phyloP scores from a whole-genome alignment of 805 yeast genomes.

The Groenewaldozyma salmanticensis region DNA sequence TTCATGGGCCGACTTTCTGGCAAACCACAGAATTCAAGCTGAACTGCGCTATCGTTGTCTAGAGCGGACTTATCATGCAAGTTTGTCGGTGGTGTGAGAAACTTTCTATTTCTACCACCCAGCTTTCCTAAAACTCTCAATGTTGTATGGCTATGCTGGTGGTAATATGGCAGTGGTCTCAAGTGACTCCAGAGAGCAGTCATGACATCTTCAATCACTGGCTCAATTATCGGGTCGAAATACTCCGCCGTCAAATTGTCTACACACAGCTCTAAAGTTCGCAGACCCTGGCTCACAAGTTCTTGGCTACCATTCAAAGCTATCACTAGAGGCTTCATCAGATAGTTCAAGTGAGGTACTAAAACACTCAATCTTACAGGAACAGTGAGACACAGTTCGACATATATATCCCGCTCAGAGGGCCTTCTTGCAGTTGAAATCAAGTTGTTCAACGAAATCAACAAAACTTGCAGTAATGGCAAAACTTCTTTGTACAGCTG shows the following conservation, averaged over 20 bases:
- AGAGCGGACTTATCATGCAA: constrained; percentile 40
- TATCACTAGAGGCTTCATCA: constrained; percentile 84
- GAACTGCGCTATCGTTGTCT: constrained; percentile 61
- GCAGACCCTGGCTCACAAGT: constrained; percentile 83
- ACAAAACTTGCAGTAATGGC: constrained; percentile 77
- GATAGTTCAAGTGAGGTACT: constrained; percentile 81
- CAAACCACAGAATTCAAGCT: constrained; percentile 64
- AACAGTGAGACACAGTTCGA: constrained; percentile 87
- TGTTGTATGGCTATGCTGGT: constrained; percentile 91
- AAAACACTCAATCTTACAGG: constrained; percentile 90
- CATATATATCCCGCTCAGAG: constrained; percentile 87
- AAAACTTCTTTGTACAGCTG: constrained; percentile 83
- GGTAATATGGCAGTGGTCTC: constrained; percentile 88
- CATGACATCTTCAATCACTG: constrained; percentile 91
- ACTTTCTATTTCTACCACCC: constrained; percentile 91
- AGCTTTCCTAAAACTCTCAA: constrained; percentile 86
- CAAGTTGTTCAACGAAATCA: constrained; percentile 78
- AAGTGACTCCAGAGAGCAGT: constrained; percentile 85
- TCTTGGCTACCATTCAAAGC: constrained; percentile 89
- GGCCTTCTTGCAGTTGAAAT: constrained; percentile 76
- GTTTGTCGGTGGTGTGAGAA: constrained; percentile 66
- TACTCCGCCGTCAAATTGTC: constrained; percentile 94
- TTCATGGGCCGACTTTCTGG: constrained; percentile 55
- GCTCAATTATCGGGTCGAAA: constrained; percentile 94
- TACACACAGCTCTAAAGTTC: constrained; percentile 91